Evolutionary conservation across 768 basidiomycete species (phyloP).

Genomic region (Mycena olivaceomarginata): DNA sequence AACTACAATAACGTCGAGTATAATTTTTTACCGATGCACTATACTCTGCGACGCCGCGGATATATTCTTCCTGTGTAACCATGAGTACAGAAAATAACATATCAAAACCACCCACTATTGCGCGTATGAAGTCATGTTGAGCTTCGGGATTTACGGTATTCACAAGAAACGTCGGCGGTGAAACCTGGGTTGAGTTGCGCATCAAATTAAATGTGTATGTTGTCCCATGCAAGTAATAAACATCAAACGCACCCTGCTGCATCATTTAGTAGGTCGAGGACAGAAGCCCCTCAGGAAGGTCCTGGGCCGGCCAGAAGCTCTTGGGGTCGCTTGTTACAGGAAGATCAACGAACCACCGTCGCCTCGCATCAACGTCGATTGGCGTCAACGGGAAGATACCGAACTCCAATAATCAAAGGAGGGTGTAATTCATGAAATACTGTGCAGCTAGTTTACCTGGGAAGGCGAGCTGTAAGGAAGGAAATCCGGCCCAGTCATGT

Average conservation of each 20-base stretch:
- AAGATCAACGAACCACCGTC: neutral
- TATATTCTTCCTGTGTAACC: neutral
- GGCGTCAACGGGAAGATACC: neutral
- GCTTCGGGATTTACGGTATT: neutral
- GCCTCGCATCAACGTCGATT: neutral
- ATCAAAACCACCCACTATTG: too few relatives aligned
- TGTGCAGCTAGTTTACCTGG: too few relatives aligned
- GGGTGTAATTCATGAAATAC: too few relatives aligned
- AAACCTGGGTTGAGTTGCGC: neutral
- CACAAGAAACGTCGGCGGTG: constrained; percentile 2
- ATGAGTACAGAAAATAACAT: neutral
- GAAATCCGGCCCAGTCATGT: too few relatives aligned
- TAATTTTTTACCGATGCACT: neutral
- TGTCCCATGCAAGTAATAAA: neutral
- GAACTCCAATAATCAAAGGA: too few relatives aligned
- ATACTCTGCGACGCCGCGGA: neutral
- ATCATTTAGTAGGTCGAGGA: neutral
- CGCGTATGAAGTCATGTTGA: too few relatives aligned
- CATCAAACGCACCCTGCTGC: constrained; percentile 9
- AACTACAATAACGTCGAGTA: neutral
- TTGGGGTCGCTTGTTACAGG: neutral
- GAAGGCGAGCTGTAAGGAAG: too few relatives aligned
- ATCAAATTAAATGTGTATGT: neutral
- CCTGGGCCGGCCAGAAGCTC: neutral
- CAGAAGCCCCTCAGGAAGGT: neutral